Evolutionary conservation across 2,329 filamentous ascomycete species (phyloP).

Genomic region (Fusarium buxicola): DNA sequence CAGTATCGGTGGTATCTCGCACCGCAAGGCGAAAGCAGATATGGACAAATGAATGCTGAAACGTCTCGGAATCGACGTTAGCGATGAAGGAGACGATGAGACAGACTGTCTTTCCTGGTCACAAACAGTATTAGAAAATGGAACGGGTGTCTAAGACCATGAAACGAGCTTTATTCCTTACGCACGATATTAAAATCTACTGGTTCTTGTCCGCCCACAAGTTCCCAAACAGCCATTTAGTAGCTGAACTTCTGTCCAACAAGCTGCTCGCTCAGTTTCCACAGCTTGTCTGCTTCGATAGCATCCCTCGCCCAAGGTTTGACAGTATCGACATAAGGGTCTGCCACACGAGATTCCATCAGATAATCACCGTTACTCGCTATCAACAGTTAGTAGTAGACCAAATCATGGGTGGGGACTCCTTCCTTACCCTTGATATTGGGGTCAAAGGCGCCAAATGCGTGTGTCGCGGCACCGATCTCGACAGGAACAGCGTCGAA

Average conservation of each 20-base stretch:
- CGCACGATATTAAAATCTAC: no score
- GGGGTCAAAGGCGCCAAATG: constrained; percentile 54
- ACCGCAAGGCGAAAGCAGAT: no score
- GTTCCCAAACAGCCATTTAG: constrained; percentile 9
- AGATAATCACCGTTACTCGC: constrained; percentile 51
- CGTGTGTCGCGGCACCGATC: constrained; percentile 50
- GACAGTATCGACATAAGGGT: constrained; percentile 46
- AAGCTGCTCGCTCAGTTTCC: constrained; percentile 59
- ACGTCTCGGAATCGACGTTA: no score
- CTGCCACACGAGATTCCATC: constrained; percentile 48
- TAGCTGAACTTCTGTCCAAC: constrained; percentile 56
- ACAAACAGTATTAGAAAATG: no score
- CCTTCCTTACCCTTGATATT: constrained; percentile 41
- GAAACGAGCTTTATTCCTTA: no score
- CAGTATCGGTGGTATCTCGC: no score
- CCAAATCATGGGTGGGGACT: rapidly evolving
- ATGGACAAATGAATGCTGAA: no score
- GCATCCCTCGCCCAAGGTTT: constrained; percentile 48
- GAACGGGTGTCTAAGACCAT: no score
- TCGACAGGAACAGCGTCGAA: constrained; percentile 39
- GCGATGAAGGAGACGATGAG: no score
- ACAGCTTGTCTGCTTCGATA: constrained; percentile 56
- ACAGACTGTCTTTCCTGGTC: no score
- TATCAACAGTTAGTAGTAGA: constrained; percentile 3
- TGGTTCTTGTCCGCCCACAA: no score